Conservation (phyloP, 192 early-diverging fungal genomes). For the Chytriomyces sp. region DNA sequence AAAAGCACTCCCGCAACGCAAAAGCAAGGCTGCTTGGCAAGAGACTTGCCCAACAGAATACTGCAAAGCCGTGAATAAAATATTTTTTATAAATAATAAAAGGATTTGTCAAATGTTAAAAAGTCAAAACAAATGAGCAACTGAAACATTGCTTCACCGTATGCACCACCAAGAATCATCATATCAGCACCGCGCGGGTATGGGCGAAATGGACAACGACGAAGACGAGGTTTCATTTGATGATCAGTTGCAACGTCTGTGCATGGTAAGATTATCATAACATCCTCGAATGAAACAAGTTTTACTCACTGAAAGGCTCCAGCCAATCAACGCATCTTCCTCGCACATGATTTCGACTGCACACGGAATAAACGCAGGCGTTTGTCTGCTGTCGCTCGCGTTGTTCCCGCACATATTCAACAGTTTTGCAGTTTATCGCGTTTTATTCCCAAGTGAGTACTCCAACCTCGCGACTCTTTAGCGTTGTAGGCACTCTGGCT, state of each 20-base stretch:
- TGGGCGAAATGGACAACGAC: too few relatives aligned
- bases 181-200: too few relatives aligned
- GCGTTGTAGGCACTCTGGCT: slow-evolving; percentile 13
- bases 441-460: slow-evolving; percentile 19
- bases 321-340: slow-evolving; percentile 24
- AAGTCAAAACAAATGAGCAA: too few relatives aligned
- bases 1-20: slow-evolving; percentile 62
- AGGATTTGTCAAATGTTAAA: too few relatives aligned
- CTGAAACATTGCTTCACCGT: too few relatives aligned
- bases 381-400: slow-evolving; percentile 25
- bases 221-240: neutral
- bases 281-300: neutral
- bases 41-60: neutral
- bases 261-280: slow-evolving; percentile 3
- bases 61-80: too few relatives aligned
- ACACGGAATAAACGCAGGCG: slow-evolving; percentile 32
- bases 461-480: slow-evolving; percentile 27
- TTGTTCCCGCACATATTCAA: slow-evolving; percentile 9
- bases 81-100: too few relatives aligned
- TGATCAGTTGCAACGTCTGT: slow-evolving; percentile 18
- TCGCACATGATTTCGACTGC: slow-evolving; percentile 25
- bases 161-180: too few relatives aligned
- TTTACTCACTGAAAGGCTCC: neutral
- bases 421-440: slow-evolving; percentile 8
- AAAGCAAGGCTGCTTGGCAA: slow-evolving; percentile 40